Conservation (phyloP, 768 basidiomycete genomes). For the Candolleomyces efflorescens region DNA sequence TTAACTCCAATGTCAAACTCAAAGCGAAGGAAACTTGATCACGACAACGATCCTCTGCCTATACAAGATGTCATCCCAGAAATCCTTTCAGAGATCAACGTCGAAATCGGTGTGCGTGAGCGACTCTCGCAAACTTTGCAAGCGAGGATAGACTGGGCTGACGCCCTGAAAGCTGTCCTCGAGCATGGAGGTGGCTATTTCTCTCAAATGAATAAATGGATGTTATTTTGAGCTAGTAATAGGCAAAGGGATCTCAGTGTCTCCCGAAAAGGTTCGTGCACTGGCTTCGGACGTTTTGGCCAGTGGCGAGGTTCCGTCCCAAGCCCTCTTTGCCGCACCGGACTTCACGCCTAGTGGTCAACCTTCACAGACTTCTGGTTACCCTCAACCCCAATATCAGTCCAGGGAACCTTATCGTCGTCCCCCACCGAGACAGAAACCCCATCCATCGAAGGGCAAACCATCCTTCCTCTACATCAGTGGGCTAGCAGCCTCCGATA, state of each 20-base stretch:
- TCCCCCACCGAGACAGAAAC: slow-evolving; percentile 24
- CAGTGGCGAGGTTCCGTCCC: slow-evolving; percentile 35
- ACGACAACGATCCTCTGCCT: not conserved
- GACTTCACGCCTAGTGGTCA: not conserved
- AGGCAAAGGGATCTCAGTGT: slow-evolving; percentile 8
- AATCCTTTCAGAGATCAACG: slow-evolving; percentile 37
- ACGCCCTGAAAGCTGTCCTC: slow-evolving; percentile 35
- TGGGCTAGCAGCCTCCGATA: slow-evolving; percentile 7
- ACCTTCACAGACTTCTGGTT: slow-evolving; percentile 28
- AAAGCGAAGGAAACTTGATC: slow-evolving; percentile 1
- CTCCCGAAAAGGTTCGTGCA: slow-evolving; percentile 27
- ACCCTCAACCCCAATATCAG: slow-evolving; percentile 30
- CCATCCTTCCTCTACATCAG: slow-evolving; percentile 9
- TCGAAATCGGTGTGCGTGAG: slow-evolving; percentile 42
- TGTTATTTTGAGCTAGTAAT: not conserved
- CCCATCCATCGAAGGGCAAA: slow-evolving; percentile 4
- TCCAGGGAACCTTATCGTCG: slow-evolving; percentile 17
- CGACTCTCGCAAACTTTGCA: slow-evolving; percentile 37
- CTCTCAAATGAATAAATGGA: not conserved
- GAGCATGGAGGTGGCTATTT: slow-evolving; percentile 17
- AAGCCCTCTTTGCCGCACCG: slow-evolving; percentile 27
- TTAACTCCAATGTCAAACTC: not conserved
- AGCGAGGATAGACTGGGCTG: slow-evolving; percentile 46
- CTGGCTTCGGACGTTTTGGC: slow-evolving; percentile 39
- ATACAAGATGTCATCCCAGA: slow-evolving; percentile 10